Conservation (phyloP, 2,329 filamentous ascomycete species). For the Leptographium lundbergii region DNA sequence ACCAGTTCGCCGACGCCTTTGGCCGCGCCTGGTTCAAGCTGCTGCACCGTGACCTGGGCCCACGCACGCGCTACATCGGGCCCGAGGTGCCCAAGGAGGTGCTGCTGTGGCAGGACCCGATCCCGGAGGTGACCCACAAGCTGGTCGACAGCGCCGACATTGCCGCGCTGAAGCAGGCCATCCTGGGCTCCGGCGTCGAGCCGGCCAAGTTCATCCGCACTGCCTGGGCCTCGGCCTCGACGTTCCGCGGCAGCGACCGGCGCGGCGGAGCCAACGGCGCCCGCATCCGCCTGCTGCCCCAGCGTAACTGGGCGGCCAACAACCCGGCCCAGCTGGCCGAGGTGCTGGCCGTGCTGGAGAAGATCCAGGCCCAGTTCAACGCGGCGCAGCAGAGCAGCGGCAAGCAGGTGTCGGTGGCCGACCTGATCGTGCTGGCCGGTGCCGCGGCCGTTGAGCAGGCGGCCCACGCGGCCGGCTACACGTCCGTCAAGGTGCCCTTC, state of each 20-base stretch:
- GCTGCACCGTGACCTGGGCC: conserved; percentile 67
- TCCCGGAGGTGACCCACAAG: conserved; percentile 46
- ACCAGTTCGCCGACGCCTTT: conserved; percentile 58
- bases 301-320: conserved; percentile 63
- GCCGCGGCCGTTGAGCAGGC: conserved; percentile 61
- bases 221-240: conserved; percentile 59
- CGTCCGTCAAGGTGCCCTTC: conserved; percentile 50
- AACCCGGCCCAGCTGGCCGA: conserved; percentile 53
- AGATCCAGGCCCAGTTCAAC: conserved; percentile 56
- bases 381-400: conserved; percentile 21
- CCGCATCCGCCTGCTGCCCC: conserved; percentile 61
- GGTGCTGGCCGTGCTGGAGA: conserved; percentile 49
- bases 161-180: conserved; percentile 52
- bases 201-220: conserved; percentile 49
- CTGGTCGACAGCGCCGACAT: conserved; percentile 51
- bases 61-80: conserved; percentile 56
- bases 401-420: conserved; percentile 68
- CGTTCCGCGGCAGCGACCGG: conserved; percentile 67
- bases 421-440: conserved; percentile 67
- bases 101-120: conserved; percentile 63
- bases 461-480: conserved; percentile 22
- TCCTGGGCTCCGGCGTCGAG: conserved; percentile 49
- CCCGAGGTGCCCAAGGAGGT: conserved; percentile 60
- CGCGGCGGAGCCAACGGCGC: conserved; percentile 72
- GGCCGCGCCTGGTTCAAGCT: conserved; percentile 74